Base-by-base conservation (phyloP, 768 basidiomycete genomes). In the Boletellus ananas region DNA sequence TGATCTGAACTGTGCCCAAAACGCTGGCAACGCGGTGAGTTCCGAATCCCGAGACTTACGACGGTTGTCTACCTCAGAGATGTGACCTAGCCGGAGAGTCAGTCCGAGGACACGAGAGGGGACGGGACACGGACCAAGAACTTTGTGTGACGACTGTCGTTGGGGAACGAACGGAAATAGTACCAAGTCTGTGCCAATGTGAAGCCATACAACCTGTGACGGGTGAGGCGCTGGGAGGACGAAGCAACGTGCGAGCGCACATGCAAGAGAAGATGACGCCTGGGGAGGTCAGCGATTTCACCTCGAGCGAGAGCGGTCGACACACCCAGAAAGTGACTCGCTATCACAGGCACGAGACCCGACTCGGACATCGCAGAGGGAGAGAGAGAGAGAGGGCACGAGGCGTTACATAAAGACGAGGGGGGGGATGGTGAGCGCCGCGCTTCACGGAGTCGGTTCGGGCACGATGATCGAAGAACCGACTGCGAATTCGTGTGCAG, bases 111-210 rank as follows among this genome's bases (percentile, higher is more conserved):
- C 6, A 33, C 12, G 17, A 46, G 23, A 13, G 6, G 7, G 31
- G 18, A 20, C 27, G 36, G 37, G 29, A 34, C 7, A 54, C 68
- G 20, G 42, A 70, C 69, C 37, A 70, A 44, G n/a, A 62, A 35
- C 57, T 70, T 70, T 54, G 61, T 70, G 27, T 57, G 56, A 38
- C 27, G 52, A 23, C 57, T 60, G 46, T 70, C 69, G 25, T 61
- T 60, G 20, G 58, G 57, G 51, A 62, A 70, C 33, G 64, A 55
- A 21, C 59, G 61, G 33, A 66, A 70, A 48, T 70, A 70, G 25
- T 59, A 61, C 62, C 63, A 66, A 37, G 67, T 69, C 43, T 71
- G 70, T 1, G 63, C 60, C 43, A 70, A 44, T 6, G 70, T 70
- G 49, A 71, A 52, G 37, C 69, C 69, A 42, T 71, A 70, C 58